Evolutionary conservation across 768 basidiomycete genomes (phyloP), one percentile per base, ranked within the genome.

Genomic region (Kwoniella heveanensis): DNA sequence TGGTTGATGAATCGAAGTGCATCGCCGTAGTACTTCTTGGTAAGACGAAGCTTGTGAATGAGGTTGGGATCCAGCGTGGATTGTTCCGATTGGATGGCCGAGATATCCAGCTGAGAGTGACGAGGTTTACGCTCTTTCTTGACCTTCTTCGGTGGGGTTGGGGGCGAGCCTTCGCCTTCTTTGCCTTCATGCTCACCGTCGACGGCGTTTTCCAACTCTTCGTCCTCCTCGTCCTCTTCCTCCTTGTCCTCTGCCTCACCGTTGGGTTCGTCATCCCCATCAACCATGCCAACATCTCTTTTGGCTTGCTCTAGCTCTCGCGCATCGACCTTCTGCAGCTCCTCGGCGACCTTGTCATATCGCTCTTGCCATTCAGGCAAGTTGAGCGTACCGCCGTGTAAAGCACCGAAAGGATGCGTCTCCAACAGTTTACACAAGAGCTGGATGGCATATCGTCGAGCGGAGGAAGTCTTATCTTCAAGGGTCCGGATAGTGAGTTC

Each of bases 341-440:
- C 85, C 37, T 81, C 82, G 46, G 82, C 83, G 19, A 89, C 84
- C 15, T 81, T 82, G 19, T 85, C 82, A 74, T 92, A 93, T 44
- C 89, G 83, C 25, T 83, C 83, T 70, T 91, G 85, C 87, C 90
- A 97, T 66, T 88, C 85, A 0, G 83, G 83, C 9, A 87, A 80
- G 56, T 87, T 86, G 54, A 99, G 81, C 49, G 85, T 84, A 1
- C 93, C 95, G 0, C 93, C 95, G 72, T 94, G 88, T 81, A 89
- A 84, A 17, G 86, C 71, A 0, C 88, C 89, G 78, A 90, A 98
- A 2, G 94, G 94, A 80, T 99, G 94, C 0, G 94, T 97, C 60
- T 84, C 62, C 51, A 98, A 80, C 26, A 97, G 82, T 72, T 86
- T 86, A 49, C 86, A 85, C 22, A 98, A 80, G 26, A 97, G 82